These are phyloP conservation scores for Dothiorella sarmentorum DNA, from an alignment of 2,329 filamentous ascomycete genomes.

Conservation along the genomic window DNA sequence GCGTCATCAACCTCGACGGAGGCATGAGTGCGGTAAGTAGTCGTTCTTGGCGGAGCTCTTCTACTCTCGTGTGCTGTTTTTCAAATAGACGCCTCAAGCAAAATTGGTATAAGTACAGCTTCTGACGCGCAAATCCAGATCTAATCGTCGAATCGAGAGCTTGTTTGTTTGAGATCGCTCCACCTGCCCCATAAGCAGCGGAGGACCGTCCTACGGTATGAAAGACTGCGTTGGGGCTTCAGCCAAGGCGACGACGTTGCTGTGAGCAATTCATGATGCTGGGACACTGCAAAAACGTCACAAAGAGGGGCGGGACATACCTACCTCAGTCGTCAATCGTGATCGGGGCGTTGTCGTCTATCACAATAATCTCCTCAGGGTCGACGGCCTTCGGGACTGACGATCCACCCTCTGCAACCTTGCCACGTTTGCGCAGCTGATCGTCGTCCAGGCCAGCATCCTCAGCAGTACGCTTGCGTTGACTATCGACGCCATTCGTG, in stretches of 20 bases:
- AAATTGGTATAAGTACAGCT: slow-evolving; percentile 7
- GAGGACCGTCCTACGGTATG: background rate
- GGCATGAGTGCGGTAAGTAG: slow-evolving; percentile 63
- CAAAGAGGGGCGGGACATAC: background rate
- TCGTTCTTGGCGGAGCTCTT: background rate
- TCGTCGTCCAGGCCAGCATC: slow-evolving; percentile 40
- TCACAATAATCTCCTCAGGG: slow-evolving; percentile 31
- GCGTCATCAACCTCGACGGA: slow-evolving; percentile 80
- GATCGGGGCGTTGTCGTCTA: slow-evolving; percentile 36
- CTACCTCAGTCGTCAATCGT: slow-evolving; percentile 30
- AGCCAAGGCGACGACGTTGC: background rate
- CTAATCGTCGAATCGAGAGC: background rate
- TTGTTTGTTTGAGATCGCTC: background rate
- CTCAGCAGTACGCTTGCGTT: slow-evolving; percentile 46
- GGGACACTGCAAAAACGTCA: background rate
- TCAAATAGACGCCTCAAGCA: background rate
- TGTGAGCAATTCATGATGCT: background rate
- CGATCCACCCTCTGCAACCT: slow-evolving; percentile 32
- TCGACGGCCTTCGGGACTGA: slow-evolving; percentile 28
- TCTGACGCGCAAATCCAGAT: slow-evolving; percentile 7
- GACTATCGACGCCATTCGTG: slow-evolving; percentile 33
- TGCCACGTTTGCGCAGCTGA: slow-evolving; percentile 38
- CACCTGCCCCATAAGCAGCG: background rate
- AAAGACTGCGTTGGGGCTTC: slow-evolving; percentile 1
- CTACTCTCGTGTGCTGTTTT: background rate